These are phyloP conservation scores for Phytophthora ohioensis DNA, from an alignment of 352 stramenopile species.

Conservation along the genomic window DNA sequence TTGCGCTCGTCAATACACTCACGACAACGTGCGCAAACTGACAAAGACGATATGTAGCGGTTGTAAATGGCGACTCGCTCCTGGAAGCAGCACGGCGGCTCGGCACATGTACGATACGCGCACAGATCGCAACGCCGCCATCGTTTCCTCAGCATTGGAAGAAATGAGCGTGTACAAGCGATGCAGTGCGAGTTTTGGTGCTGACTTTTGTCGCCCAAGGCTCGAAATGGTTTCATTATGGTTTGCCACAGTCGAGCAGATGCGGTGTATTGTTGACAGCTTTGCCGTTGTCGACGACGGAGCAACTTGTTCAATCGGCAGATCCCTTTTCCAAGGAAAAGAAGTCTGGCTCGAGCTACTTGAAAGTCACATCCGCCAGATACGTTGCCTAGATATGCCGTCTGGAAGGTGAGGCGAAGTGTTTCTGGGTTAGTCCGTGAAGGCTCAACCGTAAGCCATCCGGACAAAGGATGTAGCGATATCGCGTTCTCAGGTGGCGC, in stretches of 20 bases:
- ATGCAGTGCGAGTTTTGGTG: constrained; percentile 45
- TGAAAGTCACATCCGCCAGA: constrained; percentile 22
- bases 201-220: constrained; percentile 3
- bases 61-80: constrained; percentile 47
- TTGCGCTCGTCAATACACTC: constrained; percentile 42
- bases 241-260: constrained; percentile 21
- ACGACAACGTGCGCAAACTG: constrained; percentile 38
- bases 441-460: constrained; percentile 33
- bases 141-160: constrained; percentile 19
- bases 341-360: constrained; percentile 25
- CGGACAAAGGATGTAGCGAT: constrained; percentile 34
- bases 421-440: constrained; percentile 1
- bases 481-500: constrained; percentile 25
- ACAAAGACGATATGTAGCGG: constrained; percentile 36
- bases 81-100: constrained; percentile 33
- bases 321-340: constrained; percentile 34
- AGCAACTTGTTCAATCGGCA: constrained; percentile 35
- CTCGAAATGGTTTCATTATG: constrained; percentile 20
- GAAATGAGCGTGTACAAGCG: constrained; percentile 33
- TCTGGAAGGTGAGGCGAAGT: constrained; percentile 36
- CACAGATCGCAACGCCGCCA: constrained; percentile 42
- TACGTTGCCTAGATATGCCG: constrained; percentile 22
- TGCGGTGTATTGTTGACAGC: constrained; percentile 6
- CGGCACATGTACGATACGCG: constrained; percentile 39
- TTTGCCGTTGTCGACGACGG: constrained; percentile 11